Evolutionary conservation across 768 basidiomycete genomes (phyloP), one percentile per base, ranked within the genome.

Genomic region (Amanita rubescens): DNA sequence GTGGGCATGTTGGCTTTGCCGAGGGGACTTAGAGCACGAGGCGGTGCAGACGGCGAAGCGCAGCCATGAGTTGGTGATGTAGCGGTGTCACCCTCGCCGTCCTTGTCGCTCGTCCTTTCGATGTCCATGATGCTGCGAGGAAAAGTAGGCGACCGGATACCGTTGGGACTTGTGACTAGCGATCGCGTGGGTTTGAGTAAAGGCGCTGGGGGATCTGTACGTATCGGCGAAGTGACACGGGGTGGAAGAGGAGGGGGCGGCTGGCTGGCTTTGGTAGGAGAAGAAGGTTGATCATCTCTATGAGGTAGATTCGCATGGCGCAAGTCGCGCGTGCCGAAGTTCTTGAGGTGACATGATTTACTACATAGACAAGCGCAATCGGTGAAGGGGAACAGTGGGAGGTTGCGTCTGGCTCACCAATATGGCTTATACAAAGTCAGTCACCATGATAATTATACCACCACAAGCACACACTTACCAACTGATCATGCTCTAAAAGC

Each of bases 321-420:
- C 30, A 89, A 75, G 61, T 87, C 81, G 50, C 78, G 76, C 8
- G 85, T 90, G 19, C 88, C 90, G 59, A 92, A 94, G 58, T 73
- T 79, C 74, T 83, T 87, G 49, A 81, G 63, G 64, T 94, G 90
- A 61, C 92, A 94, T 44, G 75, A 71, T 75, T 92, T 93, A 71
- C 92, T 94, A n/a, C n/a, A n/a, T n/a, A 66, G 53, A 55, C 27
- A 3, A 8, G 27, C 27, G 27, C 8, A 8, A 32, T 19, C 24
- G 6, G 9, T 53, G 33, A 12, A 53, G 22, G 50, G 42, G 35
- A 14, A 52, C 24, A 54, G 38, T 14, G 34, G 11, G 12, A 9
- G 54, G n/a, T 19, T 39, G 4, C 43, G 30, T 50, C 11, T 6
- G 14, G 57, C 67, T 33, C 58, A 79, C 79, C 79, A 81, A 61